Evolutionary conservation across 1,139 yeast species (phyloP), one percentile per base, ranked within the genome.

Genomic region (Lodderomyces metapsilosis): DNA sequence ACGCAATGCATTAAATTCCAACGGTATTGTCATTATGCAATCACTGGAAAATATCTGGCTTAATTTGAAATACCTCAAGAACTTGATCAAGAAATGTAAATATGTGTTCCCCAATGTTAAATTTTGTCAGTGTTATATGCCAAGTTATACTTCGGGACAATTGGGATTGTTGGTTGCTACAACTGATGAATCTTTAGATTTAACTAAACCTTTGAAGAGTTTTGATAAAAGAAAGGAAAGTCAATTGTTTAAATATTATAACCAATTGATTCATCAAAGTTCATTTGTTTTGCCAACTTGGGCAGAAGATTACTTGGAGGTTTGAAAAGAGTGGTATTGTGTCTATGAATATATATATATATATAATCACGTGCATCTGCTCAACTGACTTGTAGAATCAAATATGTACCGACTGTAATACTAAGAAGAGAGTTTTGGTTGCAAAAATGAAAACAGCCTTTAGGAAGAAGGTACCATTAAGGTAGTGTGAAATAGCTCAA

Each of bases 91-190:
- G 28, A 81, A 83, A 42, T 88, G 92, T 50, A 61, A 68, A 39
- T 58, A 67, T 28, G 95, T 91, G n/a, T 92, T 92, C 67, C 76
- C 82, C 17, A 80, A 78, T 46, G 95, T 84, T n/a, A 76, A 77
- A 51, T 87, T 88, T 61, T 77, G 88, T 47, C 88, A 88, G 61
- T 84, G 95, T 52, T 86, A 92, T 54, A 92, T 91, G 65, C 98
- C 98, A 38, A 84, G 94, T 12, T 91, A 91, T 62, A 91, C 98
- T n/a, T 84, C 95, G 7, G 98, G 98, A 24, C 97, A 89, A 64
- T 76, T 92, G 49, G 97, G 97, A 1, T 74, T 92, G 48, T 76
- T 92, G 68, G 78, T 91, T 33, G 91, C 96, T 51, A 76, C 87
- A 47, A 87, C 84, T 59, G 79, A 83, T 53, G 52, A 67, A 1